phyloP scores from a whole-genome alignment of 805 yeast genomes.

The Debaryomyces maramus region DNA sequence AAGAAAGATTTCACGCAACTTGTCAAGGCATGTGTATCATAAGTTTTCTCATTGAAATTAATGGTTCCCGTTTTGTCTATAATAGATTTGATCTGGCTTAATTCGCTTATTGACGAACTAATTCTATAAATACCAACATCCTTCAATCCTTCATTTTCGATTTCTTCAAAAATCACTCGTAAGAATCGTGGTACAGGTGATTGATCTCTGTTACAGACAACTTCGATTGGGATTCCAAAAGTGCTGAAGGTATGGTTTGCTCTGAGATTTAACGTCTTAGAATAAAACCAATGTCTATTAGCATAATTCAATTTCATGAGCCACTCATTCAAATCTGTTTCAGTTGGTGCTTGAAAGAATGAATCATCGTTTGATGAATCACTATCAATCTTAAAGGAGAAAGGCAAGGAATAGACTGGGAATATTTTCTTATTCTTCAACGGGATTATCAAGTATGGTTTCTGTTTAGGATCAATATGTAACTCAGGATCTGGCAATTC shows the following conservation, averaged over 20 bases:
- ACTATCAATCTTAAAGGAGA: slow-evolving; percentile 49
- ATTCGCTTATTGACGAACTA: slow-evolving; percentile 51
- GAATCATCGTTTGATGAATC: slow-evolving; percentile 50
- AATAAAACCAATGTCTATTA: slow-evolving; percentile 56
- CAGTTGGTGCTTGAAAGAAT: slow-evolving; percentile 65
- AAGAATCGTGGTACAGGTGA: slow-evolving; percentile 65
- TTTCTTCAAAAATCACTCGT: slow-evolving; percentile 63
- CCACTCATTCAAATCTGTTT: slow-evolving; percentile 75
- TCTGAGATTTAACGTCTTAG: slow-evolving; percentile 35
- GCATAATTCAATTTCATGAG: slow-evolving; percentile 49
- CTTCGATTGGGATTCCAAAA: slow-evolving; percentile 83
- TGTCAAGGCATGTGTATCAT: slow-evolving; percentile 82
- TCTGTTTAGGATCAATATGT: slow-evolving; percentile 43
- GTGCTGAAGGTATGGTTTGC: slow-evolving; percentile 36
- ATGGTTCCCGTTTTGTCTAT: slow-evolving; percentile 50
- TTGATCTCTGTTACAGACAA: slow-evolving; percentile 72
- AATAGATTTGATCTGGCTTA: slow-evolving; percentile 41
- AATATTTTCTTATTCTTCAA: slow-evolving; percentile 48
- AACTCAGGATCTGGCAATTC: slow-evolving; percentile 60
- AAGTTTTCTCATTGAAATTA: slow-evolving; percentile 50
- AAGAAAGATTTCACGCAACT: slow-evolving; percentile 83
- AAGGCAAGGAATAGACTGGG: slow-evolving; percentile 52
- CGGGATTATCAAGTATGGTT: slow-evolving; percentile 50
- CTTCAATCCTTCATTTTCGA: slow-evolving; percentile 83
- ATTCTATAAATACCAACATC: slow-evolving; percentile 89